Base-by-base conservation (phyloP, 2,329 filamentous ascomycete species). In the Ramularia collo-cygni region DNA sequence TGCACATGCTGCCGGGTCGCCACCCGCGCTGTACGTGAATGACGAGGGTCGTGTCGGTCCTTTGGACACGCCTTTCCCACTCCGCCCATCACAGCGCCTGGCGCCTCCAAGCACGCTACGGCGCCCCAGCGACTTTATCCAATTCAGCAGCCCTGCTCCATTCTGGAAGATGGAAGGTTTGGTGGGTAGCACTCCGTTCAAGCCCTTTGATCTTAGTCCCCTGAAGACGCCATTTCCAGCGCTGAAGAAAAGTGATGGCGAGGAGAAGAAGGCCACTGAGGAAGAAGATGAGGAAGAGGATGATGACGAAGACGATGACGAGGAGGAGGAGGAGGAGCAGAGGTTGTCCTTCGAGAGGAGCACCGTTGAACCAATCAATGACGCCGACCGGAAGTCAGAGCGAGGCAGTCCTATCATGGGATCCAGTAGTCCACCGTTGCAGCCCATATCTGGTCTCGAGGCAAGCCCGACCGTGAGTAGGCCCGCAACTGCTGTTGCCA, bases 91-190 rank as follows among this genome's bases (percentile, higher is more conserved):
- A 13, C 85, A 85, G 19, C 77, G 76, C 51, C 72, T 90, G 28
- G 84, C 82, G 1, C 86, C 86, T 19, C 85, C 85, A 0, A 88
- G 83, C 55, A 90, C 85, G 4, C 79, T 83, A 4, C 83, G 89
- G 58, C 73, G 85, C 40, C 86, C 86, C 8, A 89, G 83, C 57
- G 83, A 88, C 56, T 85, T 87, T 60, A 87, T 90, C 76, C 84
- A 85, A 24, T 88, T 86, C 32, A 87, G 82, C 52, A 88, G 83
- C 21, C 86, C 86, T 0, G 86, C 86, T 1, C 85, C 85, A 0
- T 92, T 93, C 62, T 93, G 86, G 86, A 88, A 85, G 61, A 92
- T 85, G 62, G 80, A 83, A 28, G 83, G 88, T 50, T 75, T 86
- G 43, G 76, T 77, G 17, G 85, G 79, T 61, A 89, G 84, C 2